phyloP scores from a whole-genome alignment of 163 green algal species.

The Chloroidium sp. region DNA sequence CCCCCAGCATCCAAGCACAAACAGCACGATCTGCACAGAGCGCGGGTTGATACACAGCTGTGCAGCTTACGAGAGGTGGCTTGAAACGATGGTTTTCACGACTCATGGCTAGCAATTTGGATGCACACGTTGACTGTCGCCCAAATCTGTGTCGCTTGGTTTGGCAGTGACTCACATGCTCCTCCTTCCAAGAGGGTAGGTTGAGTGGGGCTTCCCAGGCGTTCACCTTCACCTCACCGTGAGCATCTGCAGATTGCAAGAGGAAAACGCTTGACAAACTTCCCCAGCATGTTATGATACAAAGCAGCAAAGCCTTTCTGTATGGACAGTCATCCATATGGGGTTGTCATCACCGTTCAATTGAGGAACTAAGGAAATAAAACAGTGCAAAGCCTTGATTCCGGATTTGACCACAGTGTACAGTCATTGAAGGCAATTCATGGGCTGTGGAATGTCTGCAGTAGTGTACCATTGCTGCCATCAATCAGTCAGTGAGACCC shows the following conservation, averaged over 20 bases:
- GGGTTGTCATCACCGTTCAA: background rate
- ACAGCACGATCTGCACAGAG: slow-evolving; percentile 42
- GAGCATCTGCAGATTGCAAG: slow-evolving; percentile 28
- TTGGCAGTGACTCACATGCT: slow-evolving; percentile 25
- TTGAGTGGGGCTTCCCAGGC: slow-evolving; percentile 44
- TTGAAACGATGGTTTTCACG: background rate
- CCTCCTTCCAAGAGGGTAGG: slow-evolving; percentile 41
- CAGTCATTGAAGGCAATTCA: background rate
- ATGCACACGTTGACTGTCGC: background rate
- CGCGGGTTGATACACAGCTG: background rate
- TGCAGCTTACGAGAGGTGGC: background rate
- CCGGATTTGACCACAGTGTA: background rate
- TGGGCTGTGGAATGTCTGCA: no score
- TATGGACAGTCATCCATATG: background rate
- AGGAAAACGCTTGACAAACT: background rate
- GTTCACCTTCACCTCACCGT: slow-evolving; percentile 53
- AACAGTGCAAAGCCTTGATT: slow-evolving; percentile 1
- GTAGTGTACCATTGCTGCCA: no score
- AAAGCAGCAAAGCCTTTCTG: background rate
- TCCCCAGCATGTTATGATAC: background rate
- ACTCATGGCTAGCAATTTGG: background rate
- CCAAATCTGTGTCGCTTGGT: background rate
- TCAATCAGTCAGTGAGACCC: no score
- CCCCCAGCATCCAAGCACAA: slow-evolving; percentile 41
- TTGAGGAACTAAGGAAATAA: background rate